Conservation (phyloP, 805 yeast genomes). For the Yamadazyma insecticola region DNA sequence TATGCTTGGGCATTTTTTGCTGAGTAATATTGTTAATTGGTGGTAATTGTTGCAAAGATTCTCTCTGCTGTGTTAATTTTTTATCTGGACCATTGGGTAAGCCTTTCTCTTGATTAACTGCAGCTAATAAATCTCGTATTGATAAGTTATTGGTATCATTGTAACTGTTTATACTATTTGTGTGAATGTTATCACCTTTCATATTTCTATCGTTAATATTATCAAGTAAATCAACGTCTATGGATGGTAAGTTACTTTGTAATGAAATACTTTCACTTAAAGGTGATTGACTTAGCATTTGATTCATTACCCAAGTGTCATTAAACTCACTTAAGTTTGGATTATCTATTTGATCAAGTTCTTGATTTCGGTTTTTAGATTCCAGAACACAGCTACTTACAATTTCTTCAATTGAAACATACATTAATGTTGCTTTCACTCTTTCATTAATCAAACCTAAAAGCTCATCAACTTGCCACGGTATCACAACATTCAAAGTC, state of each 20-base stretch:
- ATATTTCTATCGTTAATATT: too few relatives aligned
- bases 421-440: constrained; percentile 38
- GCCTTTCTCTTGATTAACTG: constrained; percentile 9
- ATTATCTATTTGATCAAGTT: constrained; percentile 1
- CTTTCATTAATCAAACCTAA: constrained; percentile 46
- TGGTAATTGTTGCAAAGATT: too few relatives aligned
- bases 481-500: constrained; percentile 44
- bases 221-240: too few relatives aligned
- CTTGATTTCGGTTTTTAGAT: constrained; percentile 9
- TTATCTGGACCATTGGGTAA: constrained; percentile 3
- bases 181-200: too few relatives aligned
- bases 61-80: neutral
- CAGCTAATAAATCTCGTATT: constrained; percentile 11
- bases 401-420: constrained; percentile 56
- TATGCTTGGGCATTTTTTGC: too few relatives aligned
- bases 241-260: too few relatives aligned
- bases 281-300: constrained; percentile 8
- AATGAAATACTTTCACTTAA: constrained; percentile 1
- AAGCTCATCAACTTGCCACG: constrained; percentile 56
- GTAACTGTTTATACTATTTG: too few relatives aligned
- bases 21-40: too few relatives aligned
- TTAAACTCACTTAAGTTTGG: neutral
- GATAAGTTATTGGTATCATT: constrained; percentile 8
- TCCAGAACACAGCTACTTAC: constrained; percentile 58
- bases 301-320: constrained; percentile 11